A percentile compares a stretch with the other conserved stretches of the same genome.
phyloP scores from a whole-genome alignment of 176 grass and related monocot species.

The Hyparrhenia diplandra region DNA sequence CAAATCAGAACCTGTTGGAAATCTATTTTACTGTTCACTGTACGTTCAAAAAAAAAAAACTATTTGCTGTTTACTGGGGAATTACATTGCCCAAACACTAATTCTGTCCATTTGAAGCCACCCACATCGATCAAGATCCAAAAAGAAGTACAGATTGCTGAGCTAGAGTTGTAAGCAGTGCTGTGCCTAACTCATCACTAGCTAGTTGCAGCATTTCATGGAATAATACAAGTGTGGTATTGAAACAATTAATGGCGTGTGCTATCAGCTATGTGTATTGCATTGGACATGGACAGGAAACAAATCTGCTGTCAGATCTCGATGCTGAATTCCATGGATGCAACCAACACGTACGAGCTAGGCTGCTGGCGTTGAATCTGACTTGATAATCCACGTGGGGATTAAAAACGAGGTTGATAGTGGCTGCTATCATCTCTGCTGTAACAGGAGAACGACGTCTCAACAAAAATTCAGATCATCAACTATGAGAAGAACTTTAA shows the following conservation, averaged over 20 bases:
- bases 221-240: background rate
- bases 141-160: too few relatives aligned
- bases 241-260: background rate
- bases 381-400: conserved; percentile 11
- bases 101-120: too few relatives aligned
- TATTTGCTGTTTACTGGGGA: too few relatives aligned
- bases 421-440: background rate
- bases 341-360: background rate
- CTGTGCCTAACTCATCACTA: background rate
- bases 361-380: background rate
- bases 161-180: too few relatives aligned
- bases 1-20: too few relatives aligned
- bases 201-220: background rate
- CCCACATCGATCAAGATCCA: too few relatives aligned
- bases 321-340: background rate
- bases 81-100: too few relatives aligned
- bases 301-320: background rate
- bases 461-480: background rate
- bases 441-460: conserved; percentile 11
- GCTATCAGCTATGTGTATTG: background rate
- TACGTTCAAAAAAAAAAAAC: too few relatives aligned
- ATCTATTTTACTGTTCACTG: too few relatives aligned
- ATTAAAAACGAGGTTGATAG: background rate
- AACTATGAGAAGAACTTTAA: too few relatives aligned
- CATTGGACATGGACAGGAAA: background rate